These are phyloP conservation scores for Neurospora sp. DNA, from an alignment of 495 filamentous ascomycete species.

Conservation along the genomic window DNA sequence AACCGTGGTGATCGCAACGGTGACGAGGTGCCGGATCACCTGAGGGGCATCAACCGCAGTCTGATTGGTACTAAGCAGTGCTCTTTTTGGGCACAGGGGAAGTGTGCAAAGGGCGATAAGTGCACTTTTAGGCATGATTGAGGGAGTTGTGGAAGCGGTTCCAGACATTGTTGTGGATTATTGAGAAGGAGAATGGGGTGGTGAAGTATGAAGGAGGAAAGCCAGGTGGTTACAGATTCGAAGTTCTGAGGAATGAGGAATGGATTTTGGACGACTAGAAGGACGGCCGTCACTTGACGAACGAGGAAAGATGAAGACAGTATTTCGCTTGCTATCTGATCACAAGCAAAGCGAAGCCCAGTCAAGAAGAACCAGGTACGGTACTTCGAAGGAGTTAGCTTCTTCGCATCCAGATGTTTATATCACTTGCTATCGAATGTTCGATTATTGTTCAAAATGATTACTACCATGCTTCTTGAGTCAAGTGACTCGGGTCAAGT, in stretches of 20 bases:
- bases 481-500: neutral
- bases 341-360: neutral
- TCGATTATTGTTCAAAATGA: neutral
- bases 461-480: neutral
- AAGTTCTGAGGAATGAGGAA: neutral
- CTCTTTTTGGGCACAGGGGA: slow-evolving; percentile 66
- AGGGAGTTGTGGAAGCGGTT: neutral
- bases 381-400: neutral
- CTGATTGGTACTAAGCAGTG: slow-evolving; percentile 53
- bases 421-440: neutral
- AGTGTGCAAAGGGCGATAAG: slow-evolving; percentile 73
- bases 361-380: neutral
- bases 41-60: slow-evolving; percentile 32
- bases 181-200: no score
- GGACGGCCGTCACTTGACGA: neutral
- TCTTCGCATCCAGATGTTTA: neutral
- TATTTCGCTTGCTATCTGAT: neutral
- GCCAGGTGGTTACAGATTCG: no score
- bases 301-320: neutral
- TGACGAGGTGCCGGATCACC: slow-evolving; percentile 21
- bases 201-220: no score
- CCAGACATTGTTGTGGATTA: no score
- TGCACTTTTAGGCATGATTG: slow-evolving; percentile 73
- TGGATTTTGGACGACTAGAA: neutral
- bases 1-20: neutral